These are phyloP conservation scores for Abrus pulchellus DNA, from an alignment of 306 rosid species.

Conservation along the genomic window DNA sequence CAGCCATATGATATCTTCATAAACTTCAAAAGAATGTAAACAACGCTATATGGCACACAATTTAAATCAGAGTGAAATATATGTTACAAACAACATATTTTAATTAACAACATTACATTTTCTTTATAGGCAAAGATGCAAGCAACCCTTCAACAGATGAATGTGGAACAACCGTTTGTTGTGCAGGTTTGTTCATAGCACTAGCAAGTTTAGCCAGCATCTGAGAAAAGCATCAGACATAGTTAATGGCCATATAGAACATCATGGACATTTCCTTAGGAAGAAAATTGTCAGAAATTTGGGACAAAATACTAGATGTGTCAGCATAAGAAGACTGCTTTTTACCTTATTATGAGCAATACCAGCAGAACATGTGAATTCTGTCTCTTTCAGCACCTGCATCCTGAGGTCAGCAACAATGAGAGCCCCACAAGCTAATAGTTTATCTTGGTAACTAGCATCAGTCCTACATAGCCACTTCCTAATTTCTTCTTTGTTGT, in stretches of 20 bases:
- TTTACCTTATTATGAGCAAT: conserved; percentile 96
- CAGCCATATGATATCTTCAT: conserved; percentile 32
- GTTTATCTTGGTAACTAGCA: conserved; percentile 81
- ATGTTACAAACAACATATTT: conserved; percentile 14
- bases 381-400: conserved; percentile 88
- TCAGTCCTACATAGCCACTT: conserved; percentile 74
- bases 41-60: conserved; percentile 1
- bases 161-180: conserved; percentile 91
- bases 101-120: conserved; percentile 68
- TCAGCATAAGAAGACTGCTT: conserved; percentile 24
- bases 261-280: conserved; percentile 2
- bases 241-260: conserved; percentile 19
- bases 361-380: conserved; percentile 98
- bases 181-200: conserved; percentile 96
- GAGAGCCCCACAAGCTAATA: conserved; percentile 91
- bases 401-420: conserved; percentile 91
- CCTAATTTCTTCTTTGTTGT: conserved; percentile 69
- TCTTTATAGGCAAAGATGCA: conserved; percentile 86
- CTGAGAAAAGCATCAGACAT: conserved; percentile 58
- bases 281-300: conserved; percentile 14
- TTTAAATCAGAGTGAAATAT: background rate
- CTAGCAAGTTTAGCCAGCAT: conserved; percentile 97
- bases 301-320: conserved; percentile 11
- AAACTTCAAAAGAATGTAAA: conserved; percentile 45
- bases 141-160: conserved; percentile 89